Evolutionary conservation across 2,329 filamentous ascomycete genomes (phyloP), one percentile per base, ranked within the genome.

Genomic region (Calonectria pseudoreteaudii): DNA sequence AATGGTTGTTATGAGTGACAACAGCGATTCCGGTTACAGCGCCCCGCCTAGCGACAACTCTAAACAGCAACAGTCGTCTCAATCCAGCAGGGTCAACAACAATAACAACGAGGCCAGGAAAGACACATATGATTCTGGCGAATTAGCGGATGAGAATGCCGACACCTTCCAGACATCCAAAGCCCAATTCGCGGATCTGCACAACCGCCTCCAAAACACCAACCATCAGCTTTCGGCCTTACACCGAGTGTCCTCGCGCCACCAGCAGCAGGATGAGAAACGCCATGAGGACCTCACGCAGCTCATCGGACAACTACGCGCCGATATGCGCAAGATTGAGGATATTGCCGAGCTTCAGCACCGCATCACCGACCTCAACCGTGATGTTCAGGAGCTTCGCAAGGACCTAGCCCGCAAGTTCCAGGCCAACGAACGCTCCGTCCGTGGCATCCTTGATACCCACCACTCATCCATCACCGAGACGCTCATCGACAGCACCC

Each of bases 141-240:
- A 83, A 58, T 82, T 90, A 56, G 86, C 87, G 56, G 90, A 92
- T 79, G 77, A 86, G 71, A 81, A 85, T 41, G 83, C 90, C 66
- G 86, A 89, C 60, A 80, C 82, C 38, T 89, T 89, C 80, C 84
- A 86, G 28, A 87, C 85, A 56, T 89, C 89, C 76, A 85, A 86
- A 78, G 85, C 86, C 16, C 95, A 98, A 84, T 96, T 98, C 82
- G 89, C 90, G 41, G 96, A 98, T 82, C 89, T 98, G 18, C 94
- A 98, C 87, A 94, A 94, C 86, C 94, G 95, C 38, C 87, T 98
- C 23, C 95, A 96, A 83, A 89, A 87, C 78, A 88, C 95, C 72
- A 92, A 91, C 83, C 92, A 95, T 84, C 92, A 94, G 80, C 86
- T 95, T 52, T 88, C 88, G 26, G 89, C 89, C 77, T 87, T 95